Evolutionary conservation across 2,329 filamentous ascomycete genomes (phyloP).

Genomic region (Ascochyta fabae): DNA sequence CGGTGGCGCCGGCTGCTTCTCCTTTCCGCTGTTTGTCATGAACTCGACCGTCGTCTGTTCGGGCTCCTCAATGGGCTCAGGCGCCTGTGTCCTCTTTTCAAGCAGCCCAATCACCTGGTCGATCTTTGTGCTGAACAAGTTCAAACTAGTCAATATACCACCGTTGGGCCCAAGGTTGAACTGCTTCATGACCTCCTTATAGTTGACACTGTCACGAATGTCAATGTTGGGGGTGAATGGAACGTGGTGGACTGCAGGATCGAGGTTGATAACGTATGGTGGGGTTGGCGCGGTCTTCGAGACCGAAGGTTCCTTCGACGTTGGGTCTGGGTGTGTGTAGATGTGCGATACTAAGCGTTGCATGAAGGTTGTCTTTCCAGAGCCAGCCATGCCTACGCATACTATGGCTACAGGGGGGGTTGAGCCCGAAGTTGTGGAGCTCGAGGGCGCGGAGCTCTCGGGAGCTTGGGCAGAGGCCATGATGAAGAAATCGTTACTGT

Average conservation of each 20-base stretch:
- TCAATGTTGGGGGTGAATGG: slow-evolving; percentile 98
- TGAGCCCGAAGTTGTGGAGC: slow-evolving; percentile 13
- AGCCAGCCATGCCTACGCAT: slow-evolving; percentile 97
- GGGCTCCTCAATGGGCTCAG: slow-evolving; percentile 29
- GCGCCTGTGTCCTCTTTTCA: slow-evolving; percentile 81
- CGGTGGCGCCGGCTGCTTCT: slow-evolving; percentile 24
- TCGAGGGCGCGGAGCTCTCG: slow-evolving; percentile 17
- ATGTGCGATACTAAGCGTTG: slow-evolving; percentile 95
- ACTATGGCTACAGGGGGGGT: slow-evolving; percentile 75
- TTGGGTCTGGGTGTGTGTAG: slow-evolving; percentile 71
- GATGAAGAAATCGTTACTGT: slow-evolving; percentile 13
- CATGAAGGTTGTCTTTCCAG: slow-evolving; percentile 99
- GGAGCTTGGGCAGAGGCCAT: slow-evolving; percentile 51
- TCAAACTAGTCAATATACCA: slow-evolving; percentile 92
- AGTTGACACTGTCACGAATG: slow-evolving; percentile 98
- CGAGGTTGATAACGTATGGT: slow-evolving; percentile 96
- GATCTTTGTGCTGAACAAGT: slow-evolving; percentile 97
- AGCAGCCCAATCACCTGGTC: slow-evolving; percentile 90
- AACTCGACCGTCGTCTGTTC: slow-evolving; percentile 46
- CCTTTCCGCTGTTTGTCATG: slow-evolving; percentile 44
- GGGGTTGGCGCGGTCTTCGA: slow-evolving; percentile 53
- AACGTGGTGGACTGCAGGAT: slow-evolving; percentile 90
- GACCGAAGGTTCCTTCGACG: slow-evolving; percentile 35
- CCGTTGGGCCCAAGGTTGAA: slow-evolving; percentile 98
- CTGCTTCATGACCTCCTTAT: slow-evolving; percentile 99